Base-by-base conservation (phyloP, 179 eudicot species). In the Camellia oleifera region DNA sequence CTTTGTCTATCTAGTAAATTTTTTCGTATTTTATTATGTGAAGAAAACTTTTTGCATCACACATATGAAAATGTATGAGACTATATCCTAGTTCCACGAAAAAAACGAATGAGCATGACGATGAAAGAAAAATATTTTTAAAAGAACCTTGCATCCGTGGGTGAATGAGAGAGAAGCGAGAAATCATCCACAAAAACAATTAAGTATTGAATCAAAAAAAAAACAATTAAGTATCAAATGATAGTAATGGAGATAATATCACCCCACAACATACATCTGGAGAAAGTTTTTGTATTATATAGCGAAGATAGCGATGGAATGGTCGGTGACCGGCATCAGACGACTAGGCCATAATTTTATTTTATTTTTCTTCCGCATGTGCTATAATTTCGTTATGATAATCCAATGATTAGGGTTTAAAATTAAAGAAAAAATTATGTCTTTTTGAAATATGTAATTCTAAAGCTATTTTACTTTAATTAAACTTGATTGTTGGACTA, bases 321-420 rank as follows among this genome's bases (percentile, higher is more conserved):
- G 78, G 78, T 76, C 78, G 78, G 69, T 44, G n/a, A 69, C 78
- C 69, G 56, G 78, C 32, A 44, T 46, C 10, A 61, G 69, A 60
- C 62, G 61, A 75, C 66, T 14, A 60, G 54, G 54, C n/a, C 78
- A 60, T 32, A 32, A 32, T 32, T 32, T 32, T 32, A 32, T 32
- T 32, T 32, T 32, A 32, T 32, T 32, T 32, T 32, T 32, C 40
- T 32, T 32, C 40, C 40, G 40, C 40, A 32, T 32, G 40, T 32
- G 40, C 40, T 32, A 32, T 32, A 32, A 32, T 32, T 32, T 32
- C 40, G 40, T 32, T 32, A 32, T 32, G 40, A 32, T 32, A 32
- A 32, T 32, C 40, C 40, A 0, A 32, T 32, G 40, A 32, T 32
- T 32, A 32, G 40, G 40, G 40, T 32, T 32, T 32, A 32, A 32